A percentile compares a stretch with the other conserved stretches of the same genome.
Conservation (phyloP, 225 moss, liverwort and hornwort genomes). For the Pseudisothecium myosuroides region DNA sequence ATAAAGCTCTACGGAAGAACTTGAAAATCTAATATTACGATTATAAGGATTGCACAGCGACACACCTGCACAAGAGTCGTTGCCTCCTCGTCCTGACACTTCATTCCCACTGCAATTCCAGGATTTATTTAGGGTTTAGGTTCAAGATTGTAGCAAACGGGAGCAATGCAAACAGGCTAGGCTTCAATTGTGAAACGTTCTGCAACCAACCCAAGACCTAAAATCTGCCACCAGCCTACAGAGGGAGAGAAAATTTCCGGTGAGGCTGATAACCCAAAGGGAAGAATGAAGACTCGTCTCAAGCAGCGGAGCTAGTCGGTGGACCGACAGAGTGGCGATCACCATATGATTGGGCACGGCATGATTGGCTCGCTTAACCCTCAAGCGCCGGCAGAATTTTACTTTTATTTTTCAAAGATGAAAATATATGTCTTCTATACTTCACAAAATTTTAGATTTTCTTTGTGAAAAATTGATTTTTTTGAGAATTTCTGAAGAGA, state of each 20-base stretch:
- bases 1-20: background rate
- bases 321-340: background rate
- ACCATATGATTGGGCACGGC: background rate
- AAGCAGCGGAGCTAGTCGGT: background rate
- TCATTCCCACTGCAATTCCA: background rate
- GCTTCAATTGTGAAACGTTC: background rate
- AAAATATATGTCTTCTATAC: too few relatives aligned
- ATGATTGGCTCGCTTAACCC: too few relatives aligned
- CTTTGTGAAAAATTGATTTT: too few relatives aligned
- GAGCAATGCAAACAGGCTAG: background rate
- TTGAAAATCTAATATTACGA: background rate
- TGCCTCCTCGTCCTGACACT: background rate
- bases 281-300: background rate
- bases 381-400: too few relatives aligned
- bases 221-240: background rate
- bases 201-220: background rate
- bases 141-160: background rate
- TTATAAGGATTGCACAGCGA: background rate
- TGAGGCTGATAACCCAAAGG: background rate
- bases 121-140: background rate
- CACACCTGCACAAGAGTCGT: background rate
- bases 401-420: too few relatives aligned
- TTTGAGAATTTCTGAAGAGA: too few relatives aligned
- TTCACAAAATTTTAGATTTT: too few relatives aligned
- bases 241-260: background rate